Conservation (phyloP, 2,329 filamentous ascomycete species). For the Colletotrichum sp. region DNA sequence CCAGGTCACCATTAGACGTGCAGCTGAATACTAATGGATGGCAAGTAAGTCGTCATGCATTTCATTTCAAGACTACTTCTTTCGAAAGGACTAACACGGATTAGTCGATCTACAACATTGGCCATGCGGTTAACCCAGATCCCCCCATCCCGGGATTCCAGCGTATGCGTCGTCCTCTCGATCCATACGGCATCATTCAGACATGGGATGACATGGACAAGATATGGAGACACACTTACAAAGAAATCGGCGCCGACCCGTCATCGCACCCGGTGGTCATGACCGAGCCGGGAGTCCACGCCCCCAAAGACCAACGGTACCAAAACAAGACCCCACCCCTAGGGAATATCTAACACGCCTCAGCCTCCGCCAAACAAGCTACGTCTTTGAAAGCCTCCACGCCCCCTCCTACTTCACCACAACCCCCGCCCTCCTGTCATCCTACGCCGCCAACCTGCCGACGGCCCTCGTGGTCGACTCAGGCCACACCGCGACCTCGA, state of each 20-base stretch:
- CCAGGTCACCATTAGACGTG: background rate
- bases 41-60: background rate
- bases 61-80: accelerated
- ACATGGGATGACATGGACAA: background rate
- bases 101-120: background rate
- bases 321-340: background rate
- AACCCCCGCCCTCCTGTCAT: background rate
- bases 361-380: background rate
- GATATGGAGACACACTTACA: background rate
- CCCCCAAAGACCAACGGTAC: background rate
- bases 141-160: background rate
- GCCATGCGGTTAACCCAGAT: background rate
- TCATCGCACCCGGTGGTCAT: background rate
- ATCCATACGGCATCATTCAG: background rate
- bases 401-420: background rate
- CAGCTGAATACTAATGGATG: background rate
- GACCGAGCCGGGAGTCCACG: background rate
- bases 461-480: conserved; percentile 6
- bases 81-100: background rate
- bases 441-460: conserved; percentile 5
- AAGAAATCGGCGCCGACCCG: background rate
- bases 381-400: background rate
- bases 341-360: background rate
- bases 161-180: background rate
- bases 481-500: background rate